A percentile compares a stretch with the other conserved stretches of the same genome.
Conservation (phyloP, 1,284 basidiomycete species). For the Kalmanozyma brasiliensis region DNA sequence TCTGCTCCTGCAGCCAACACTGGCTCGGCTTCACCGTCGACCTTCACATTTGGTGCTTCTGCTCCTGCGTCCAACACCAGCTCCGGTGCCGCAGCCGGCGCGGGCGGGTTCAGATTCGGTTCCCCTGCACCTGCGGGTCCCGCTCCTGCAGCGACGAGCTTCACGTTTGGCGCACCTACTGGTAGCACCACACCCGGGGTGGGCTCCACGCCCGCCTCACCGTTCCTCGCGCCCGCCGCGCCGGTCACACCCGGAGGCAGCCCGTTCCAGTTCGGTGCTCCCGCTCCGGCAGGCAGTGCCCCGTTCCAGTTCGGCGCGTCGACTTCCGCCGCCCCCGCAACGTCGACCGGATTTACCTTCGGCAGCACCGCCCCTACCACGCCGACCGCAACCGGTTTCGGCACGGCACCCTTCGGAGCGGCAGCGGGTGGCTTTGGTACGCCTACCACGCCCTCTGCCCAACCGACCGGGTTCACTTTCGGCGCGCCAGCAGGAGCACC, state of each 20-base stretch:
- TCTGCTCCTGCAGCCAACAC: neutral
- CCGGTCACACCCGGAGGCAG: constrained; percentile 26
- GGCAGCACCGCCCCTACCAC: constrained; percentile 1
- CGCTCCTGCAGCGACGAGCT: constrained; percentile 8
- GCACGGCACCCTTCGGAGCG: constrained; percentile 1
- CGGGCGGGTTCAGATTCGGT: constrained; percentile 32
- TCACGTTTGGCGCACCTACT: constrained; percentile 26
- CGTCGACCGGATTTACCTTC: constrained; percentile 11
- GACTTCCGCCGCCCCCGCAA: constrained; percentile 4
- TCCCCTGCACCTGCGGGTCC: constrained; percentile 25
- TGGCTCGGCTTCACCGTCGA: neutral
- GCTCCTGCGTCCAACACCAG: neutral
- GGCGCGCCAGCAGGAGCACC: constrained; percentile 8
- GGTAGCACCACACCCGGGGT: constrained; percentile 19
- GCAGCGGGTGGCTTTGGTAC: constrained; percentile 10
- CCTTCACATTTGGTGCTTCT: too few species aligned
- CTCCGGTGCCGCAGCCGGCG: neutral
- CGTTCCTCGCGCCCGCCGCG: constrained; percentile 21
- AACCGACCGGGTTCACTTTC: neutral
- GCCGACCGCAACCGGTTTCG: constrained; percentile 12
- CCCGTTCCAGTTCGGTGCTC: constrained; percentile 34
- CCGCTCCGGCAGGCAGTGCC: neutral
- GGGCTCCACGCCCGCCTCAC: constrained; percentile 31
- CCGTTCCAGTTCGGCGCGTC: constrained; percentile 28
- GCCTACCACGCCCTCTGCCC: neutral